Base-by-base conservation (phyloP, 768 basidiomycete species). In the Pholiota molesta region DNA sequence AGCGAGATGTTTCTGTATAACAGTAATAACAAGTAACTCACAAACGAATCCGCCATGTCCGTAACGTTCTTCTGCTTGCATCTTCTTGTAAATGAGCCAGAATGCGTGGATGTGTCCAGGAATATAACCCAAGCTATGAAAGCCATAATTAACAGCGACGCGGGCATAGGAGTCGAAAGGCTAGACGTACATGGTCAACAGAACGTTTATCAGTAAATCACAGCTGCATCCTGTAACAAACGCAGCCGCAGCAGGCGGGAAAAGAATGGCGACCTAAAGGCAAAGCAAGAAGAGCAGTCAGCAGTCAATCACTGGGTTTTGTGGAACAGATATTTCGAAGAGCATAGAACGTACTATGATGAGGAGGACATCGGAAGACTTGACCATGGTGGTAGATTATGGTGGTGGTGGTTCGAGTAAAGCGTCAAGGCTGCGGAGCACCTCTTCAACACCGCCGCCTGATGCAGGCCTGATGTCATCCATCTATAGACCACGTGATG, bases 51-150 rank as follows among this genome's bases (percentile, higher is more conserved):
- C 89, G 19, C 91, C 92, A 5, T 71, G 75, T 13, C 94, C 94
- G 69, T 92, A 96, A 44, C 80, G 82, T 68, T 93, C 92, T 68
- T 93, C 91, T 0, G 93, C 94, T 68, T 91, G 82, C 83, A 94
- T 94, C 83, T 90, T 91, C 83, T 83, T 89, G 78, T 94, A 94
- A 60, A 95, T 94, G 56, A 96, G 81, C 90, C 90, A 94, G 78
- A 94, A 94, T 1, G 92, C 90, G 70, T 95, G 92, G 51, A 84
- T 76, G 45, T 81, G 78, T n/a, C 83, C 91, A 0, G 92, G 91
- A 57, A 93, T 72, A 73, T 91, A 93, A 5, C 93, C 93, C 62
- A 94, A 81, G 56, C 91, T 91, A 19, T 21, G 62, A 26, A 45
- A 51, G 16, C 3, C 16, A 28, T 57, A 1, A 37, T 10, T 1